Conservation (phyloP, 306 rosid genomes). For the Carpinus fangiana region DNA sequence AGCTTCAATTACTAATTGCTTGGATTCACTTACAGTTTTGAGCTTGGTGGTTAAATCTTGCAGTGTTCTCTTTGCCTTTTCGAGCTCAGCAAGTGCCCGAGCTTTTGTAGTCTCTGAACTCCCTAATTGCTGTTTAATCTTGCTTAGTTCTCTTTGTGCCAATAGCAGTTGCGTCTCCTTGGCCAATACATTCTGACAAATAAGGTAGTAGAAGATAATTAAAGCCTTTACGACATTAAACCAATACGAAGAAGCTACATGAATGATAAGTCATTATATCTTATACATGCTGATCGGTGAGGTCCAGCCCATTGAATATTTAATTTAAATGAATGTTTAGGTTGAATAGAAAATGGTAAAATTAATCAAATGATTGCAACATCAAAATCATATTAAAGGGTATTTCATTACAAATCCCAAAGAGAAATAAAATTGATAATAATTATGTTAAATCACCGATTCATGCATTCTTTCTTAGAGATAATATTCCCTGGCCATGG, state of each 20-base stretch:
- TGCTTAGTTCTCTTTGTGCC: constrained; percentile 61
- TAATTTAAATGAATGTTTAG: no score
- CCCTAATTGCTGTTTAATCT: constrained; percentile 46
- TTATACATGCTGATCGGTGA: background rate
- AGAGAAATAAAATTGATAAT: background rate
- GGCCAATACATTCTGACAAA: constrained; percentile 60
- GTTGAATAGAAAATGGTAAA: no score
- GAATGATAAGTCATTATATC: background rate
- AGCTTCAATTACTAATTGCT: constrained; percentile 58
- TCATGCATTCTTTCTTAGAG: background rate
- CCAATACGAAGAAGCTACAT: background rate
- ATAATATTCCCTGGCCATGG: background rate
- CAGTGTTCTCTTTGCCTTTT: constrained; percentile 53
- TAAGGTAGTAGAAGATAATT: background rate
- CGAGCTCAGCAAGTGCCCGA: constrained; percentile 62
- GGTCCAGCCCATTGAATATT: no score
- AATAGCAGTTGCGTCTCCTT: constrained; percentile 71
- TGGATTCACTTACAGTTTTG: constrained; percentile 45
- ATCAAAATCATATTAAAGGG: background rate
- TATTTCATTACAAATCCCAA: background rate
- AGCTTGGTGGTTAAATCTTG: constrained; percentile 55
- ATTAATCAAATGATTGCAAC: no score
- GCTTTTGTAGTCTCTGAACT: constrained; percentile 47
- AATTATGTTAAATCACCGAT: no score
- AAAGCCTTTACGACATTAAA: constrained; percentile 5